phyloP scores from a whole-genome alignment of 805 yeast genomes.

The Candida succiphila region DNA sequence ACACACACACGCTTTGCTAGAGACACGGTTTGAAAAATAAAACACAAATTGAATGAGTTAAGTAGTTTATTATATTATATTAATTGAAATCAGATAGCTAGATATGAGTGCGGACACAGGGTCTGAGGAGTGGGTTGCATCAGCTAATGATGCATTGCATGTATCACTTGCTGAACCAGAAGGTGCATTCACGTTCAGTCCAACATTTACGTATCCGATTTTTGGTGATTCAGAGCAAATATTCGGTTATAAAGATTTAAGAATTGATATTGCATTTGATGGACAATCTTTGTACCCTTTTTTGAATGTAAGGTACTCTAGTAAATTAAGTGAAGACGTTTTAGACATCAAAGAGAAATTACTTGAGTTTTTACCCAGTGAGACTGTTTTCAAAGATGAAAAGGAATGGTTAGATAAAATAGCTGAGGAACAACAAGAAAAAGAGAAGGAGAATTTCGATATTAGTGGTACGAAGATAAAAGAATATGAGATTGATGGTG shows the following conservation, averaged over 20 bases:
- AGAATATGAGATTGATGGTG: slow-evolving; percentile 24
- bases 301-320: slow-evolving; percentile 45
- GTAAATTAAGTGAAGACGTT: slow-evolving; percentile 43
- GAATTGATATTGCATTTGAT: slow-evolving; percentile 64
- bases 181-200: slow-evolving; percentile 58
- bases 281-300: slow-evolving; percentile 66
- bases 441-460: too few relatives aligned
- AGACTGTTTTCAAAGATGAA: slow-evolving; percentile 55
- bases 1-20: too few relatives aligned
- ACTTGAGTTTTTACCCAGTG: slow-evolving; percentile 47
- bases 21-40: too few relatives aligned
- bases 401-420: slow-evolving; percentile 52
- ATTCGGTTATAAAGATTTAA: slow-evolving; percentile 69
- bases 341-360: slow-evolving; percentile 52
- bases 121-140: slow-evolving; percentile 67
- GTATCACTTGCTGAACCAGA: slow-evolving; percentile 49
- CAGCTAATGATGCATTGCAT: slow-evolving; percentile 59
- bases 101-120: too few relatives aligned
- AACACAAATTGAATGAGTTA: too few relatives aligned
- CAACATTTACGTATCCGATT: slow-evolving; percentile 83
- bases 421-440: slow-evolving; percentile 28
- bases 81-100: too few relatives aligned
- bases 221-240: slow-evolving; percentile 88
- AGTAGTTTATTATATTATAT: too few relatives aligned
- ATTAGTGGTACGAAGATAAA: slow-evolving; percentile 23